Evolutionary conservation across 2,329 filamentous ascomycete species (phyloP).

Genomic region (Trichoderma gracile): DNA sequence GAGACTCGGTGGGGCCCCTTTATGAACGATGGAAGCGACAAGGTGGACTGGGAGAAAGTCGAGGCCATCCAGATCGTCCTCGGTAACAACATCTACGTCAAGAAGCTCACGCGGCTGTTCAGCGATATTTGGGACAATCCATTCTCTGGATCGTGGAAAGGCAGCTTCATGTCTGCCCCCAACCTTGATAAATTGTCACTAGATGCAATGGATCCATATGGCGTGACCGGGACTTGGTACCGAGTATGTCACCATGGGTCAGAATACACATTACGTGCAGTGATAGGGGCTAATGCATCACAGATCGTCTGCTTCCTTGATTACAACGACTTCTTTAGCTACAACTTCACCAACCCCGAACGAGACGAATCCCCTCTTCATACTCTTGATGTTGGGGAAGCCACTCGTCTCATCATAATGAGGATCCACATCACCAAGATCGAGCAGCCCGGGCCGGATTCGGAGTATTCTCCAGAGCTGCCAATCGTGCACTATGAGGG

Average conservation of each 20-base stretch:
- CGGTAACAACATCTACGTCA: conserved; percentile 59
- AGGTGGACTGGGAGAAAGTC: conserved; percentile 78
- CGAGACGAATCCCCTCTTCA: conserved; percentile 48
- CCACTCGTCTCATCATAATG: conserved; percentile 69
- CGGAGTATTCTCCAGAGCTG: conserved; percentile 56
- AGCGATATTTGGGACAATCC: conserved; percentile 55
- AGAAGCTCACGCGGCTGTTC: conserved; percentile 51
- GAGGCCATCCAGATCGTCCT: conserved; percentile 73
- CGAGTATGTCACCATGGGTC: conserved; percentile 48
- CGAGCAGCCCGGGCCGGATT: conserved; percentile 57
- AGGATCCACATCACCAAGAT: conserved; percentile 63
- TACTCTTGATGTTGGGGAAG: conserved; percentile 63
- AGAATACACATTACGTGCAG: background rate
- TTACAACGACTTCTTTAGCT: conserved; percentile 70
- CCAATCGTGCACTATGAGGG: conserved; percentile 72
- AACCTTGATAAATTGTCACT: conserved; percentile 44
- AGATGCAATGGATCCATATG: conserved; percentile 66
- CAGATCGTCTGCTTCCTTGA: conserved; percentile 57
- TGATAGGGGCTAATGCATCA: conserved; percentile 29
- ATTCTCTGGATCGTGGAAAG: conserved; percentile 57
- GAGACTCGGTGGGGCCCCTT: conserved; percentile 71
- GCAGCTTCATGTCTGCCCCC: conserved; percentile 48
- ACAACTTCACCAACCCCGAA: conserved; percentile 62
- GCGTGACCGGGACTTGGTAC: conserved; percentile 69
- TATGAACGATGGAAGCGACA: conserved; percentile 58